Base-by-base conservation (phyloP, 192 early-diverging fungal species). In the Linnemannia exigua region DNA sequence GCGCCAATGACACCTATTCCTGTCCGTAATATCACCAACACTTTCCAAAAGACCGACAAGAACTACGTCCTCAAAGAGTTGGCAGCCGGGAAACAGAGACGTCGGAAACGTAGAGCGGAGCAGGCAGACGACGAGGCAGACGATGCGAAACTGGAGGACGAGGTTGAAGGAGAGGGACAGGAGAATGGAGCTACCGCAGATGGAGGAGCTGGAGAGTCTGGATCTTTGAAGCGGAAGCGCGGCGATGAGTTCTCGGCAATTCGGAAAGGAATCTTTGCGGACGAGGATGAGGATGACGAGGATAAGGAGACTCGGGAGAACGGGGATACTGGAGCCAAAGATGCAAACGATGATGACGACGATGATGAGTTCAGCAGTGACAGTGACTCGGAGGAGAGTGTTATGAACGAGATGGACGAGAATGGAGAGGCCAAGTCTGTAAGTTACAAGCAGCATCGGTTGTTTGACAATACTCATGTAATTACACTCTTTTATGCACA, bases 21-120 rank as follows among this genome's bases (percentile, higher is more conserved):
- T 22, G 89, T 86, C 16, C 82, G 90, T 37, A 91, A 92, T 33
- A 87, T 91, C 19, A 88, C 87, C 22, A 90, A 87, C 31, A 89
- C 77, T 15, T 91, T 89, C 74, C 72, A 89, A 22, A 89, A 85
- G 75, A 84, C 81, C 0, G 92, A 93, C 25, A 87, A 84, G 38
- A 88, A 90, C 48, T 90, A 80, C 47, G 87, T 91, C 47, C 77
- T 81, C 14, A 88, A 91, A 20, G 88, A 85, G 14, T 16, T 86
- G 69, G 61, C 79, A 5, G 25, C 58, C 19, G 58, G 58, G 14
- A 66, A 69, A 28, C 75, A 67, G 28, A 83, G 47, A 37, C 81
- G 75, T 25, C 69, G 76, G 35, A 83, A 77, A 47, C 70, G 75
- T 33, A 83, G 77, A n/a, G 46, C 69, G n/a, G 63, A 35, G 5